Conservation (phyloP, 148 eudicot species). For the Simmondsia chinensis region DNA sequence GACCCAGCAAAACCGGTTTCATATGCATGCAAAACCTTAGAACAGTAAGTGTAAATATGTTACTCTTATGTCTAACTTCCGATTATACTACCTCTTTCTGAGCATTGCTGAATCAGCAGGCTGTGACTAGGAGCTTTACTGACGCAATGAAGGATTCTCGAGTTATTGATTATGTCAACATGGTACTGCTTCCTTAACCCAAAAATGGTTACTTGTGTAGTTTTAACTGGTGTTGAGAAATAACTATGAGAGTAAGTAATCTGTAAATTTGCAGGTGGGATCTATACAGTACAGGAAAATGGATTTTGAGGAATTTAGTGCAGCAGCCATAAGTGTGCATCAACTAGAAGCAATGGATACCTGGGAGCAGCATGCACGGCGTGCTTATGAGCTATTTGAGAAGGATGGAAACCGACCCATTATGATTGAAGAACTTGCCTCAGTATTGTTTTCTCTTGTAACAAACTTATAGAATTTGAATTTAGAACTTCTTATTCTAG, state of each 20-base stretch:
- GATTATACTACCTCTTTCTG: not conserved
- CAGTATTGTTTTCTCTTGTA: conserved; percentile 44
- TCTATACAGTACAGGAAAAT: conserved; percentile 74
- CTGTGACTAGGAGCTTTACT: conserved; percentile 44
- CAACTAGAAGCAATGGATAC: conserved; percentile 82
- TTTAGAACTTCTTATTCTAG: too few species aligned
- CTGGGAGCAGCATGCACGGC: conserved; percentile 93
- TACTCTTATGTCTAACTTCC: not conserved
- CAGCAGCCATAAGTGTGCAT: conserved; percentile 78
- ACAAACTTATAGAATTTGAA: too few species aligned
- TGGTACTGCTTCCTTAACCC: conserved; percentile 25
- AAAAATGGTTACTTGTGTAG: not conserved
- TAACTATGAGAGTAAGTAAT: too few species aligned
- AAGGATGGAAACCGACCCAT: conserved; percentile 92
- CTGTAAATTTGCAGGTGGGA: conserved; percentile 59
- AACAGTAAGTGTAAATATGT: conserved; percentile 25
- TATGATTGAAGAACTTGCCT: conserved; percentile 94
- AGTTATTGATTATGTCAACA: conserved; percentile 65
- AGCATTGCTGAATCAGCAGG: conserved; percentile 31
- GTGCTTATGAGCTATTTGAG: conserved; percentile 85
- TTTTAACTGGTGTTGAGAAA: not conserved
- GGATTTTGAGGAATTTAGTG: conserved; percentile 91
- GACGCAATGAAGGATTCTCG: conserved; percentile 93
- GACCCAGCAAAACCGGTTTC: conserved; percentile 77
- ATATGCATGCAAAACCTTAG: conserved; percentile 67